These are phyloP conservation scores for Penicillium decumbens DNA, from an alignment of 2,329 filamentous ascomycete genomes.

Conservation along the genomic window DNA sequence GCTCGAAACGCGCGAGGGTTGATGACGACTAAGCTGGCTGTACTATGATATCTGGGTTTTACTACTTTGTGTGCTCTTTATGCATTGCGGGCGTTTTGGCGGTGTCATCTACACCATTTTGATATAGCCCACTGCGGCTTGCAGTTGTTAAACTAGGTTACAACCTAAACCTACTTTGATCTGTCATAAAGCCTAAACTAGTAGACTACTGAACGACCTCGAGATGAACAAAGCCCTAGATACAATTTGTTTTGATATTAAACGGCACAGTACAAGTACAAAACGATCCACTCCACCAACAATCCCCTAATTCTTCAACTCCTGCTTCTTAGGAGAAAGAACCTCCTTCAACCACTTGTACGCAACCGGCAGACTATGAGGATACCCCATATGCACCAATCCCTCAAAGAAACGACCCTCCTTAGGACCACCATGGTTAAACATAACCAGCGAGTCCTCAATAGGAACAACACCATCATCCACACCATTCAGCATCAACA, in stretches of 20 bases:
- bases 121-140: neutral
- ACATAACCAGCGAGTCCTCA: slow-evolving; percentile 61
- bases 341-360: slow-evolving; percentile 38
- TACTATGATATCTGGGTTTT: neutral
- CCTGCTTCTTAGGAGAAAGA: slow-evolving; percentile 12
- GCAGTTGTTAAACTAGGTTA: too few relatives aligned
- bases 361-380: slow-evolving; percentile 40
- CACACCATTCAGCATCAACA: slow-evolving; percentile 60
- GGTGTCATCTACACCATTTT: slow-evolving; percentile 13
- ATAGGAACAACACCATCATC: slow-evolving; percentile 64
- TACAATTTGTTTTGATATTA: neutral
- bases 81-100: slow-evolving; percentile 32
- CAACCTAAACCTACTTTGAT: too few relatives aligned
- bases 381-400: slow-evolving; percentile 65
- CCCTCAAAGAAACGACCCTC: slow-evolving; percentile 60
- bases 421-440: slow-evolving; percentile 62
- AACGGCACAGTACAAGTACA: too few relatives aligned
- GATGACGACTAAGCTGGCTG: slow-evolving; percentile 57
- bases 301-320: slow-evolving; percentile 24
- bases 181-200: too few relatives aligned
- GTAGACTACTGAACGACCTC: too few relatives aligned
- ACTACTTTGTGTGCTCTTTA: neutral
- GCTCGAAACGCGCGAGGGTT: slow-evolving; percentile 67
- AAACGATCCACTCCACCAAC: neutral
- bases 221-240: neutral